phyloP scores from a whole-genome alignment of 108 stramenopile genomes.

The Asterionellopsis glacialis region DNA sequence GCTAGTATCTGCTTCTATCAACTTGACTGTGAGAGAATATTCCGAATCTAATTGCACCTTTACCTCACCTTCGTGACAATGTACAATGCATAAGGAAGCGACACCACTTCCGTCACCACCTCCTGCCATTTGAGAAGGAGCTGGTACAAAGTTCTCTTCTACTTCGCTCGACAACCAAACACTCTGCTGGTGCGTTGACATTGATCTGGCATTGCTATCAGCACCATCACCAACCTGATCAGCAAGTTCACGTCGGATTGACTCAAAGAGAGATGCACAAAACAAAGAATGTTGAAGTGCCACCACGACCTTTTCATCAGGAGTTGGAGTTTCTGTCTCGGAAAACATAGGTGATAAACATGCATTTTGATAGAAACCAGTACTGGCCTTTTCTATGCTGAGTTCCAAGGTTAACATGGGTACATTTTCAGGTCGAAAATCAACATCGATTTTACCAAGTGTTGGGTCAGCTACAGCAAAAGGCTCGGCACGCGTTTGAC shows the following conservation, averaged over 20 bases:
- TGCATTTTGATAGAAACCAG: constrained; percentile 64
- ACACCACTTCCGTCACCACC: constrained; percentile 29
- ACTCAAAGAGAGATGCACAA: constrained; percentile 85
- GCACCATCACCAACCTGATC: constrained; percentile 8
- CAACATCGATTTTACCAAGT: constrained; percentile 63
- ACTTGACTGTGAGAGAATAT: constrained; percentile 68
- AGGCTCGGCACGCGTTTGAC: constrained; percentile 64
- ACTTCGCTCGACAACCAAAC: constrained; percentile 75
- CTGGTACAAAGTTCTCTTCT: constrained; percentile 75
- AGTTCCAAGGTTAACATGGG: constrained; percentile 71
- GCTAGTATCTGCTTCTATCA: constrained; percentile 68
- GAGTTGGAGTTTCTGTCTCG: background rate
- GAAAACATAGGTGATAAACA: constrained; percentile 51
- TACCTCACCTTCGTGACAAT: constrained; percentile 86
- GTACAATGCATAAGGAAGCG: constrained; percentile 51
- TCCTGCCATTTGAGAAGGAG: constrained; percentile 59
- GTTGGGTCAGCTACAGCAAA: constrained; percentile 80
- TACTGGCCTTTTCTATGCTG: constrained; percentile 73
- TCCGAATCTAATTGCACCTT: constrained; percentile 83
- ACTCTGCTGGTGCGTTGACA: background rate
- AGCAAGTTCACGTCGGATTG: constrained; percentile 63
- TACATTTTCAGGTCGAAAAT: constrained; percentile 79
- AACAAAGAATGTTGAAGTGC: constrained; percentile 83
- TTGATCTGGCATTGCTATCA: constrained; percentile 10
- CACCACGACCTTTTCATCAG: constrained; percentile 66